These are phyloP conservation scores for Calonectria pseudoturangicola DNA, from an alignment of 2,329 filamentous ascomycete species.

Conservation along the genomic window DNA sequence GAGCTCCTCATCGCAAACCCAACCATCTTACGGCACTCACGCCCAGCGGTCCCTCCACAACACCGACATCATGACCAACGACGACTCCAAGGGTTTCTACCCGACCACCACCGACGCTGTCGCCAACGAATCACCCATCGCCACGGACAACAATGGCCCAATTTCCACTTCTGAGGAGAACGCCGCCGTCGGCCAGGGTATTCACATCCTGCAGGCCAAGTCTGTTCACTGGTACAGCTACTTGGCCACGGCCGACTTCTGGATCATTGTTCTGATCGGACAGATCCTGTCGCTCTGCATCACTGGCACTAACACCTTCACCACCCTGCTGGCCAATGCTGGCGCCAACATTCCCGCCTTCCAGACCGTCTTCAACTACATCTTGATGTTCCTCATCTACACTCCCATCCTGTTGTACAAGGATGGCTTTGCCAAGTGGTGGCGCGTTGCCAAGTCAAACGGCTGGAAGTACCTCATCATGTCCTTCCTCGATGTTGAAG, in stretches of 20 bases:
- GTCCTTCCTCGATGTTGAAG: conserved; percentile 94
- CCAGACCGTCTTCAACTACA: conserved; percentile 96
- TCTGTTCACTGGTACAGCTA: conserved; percentile 81
- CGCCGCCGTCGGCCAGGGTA: conserved; percentile 68
- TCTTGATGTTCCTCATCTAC: conserved; percentile 88
- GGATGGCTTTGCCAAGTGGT: conserved; percentile 85
- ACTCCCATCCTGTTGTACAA: conserved; percentile 85
- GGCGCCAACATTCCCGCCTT: conserved; percentile 93
- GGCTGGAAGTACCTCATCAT: conserved; percentile 97
- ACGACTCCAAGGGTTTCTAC: conserved; percentile 52
- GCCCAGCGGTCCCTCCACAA: background rate
- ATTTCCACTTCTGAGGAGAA: conserved; percentile 42
- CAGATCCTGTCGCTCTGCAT: conserved; percentile 93
- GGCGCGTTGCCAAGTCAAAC: conserved; percentile 77
- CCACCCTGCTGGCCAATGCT: conserved; percentile 78
- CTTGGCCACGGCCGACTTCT: conserved; percentile 90
- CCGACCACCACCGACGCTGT: conserved; percentile 43
- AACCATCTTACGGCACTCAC: conserved; percentile 33
- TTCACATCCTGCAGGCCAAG: conserved; percentile 73
- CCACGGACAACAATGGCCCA: conserved; percentile 30
- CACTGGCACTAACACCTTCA: conserved; percentile 94
- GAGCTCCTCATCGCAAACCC: conserved; percentile 33
- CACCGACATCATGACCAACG: conserved; percentile 31
- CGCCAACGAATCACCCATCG: conserved; percentile 28
- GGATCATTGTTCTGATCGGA: conserved; percentile 85